Conservation (phyloP, 805 yeast genomes). For the Candida hungchunana region DNA sequence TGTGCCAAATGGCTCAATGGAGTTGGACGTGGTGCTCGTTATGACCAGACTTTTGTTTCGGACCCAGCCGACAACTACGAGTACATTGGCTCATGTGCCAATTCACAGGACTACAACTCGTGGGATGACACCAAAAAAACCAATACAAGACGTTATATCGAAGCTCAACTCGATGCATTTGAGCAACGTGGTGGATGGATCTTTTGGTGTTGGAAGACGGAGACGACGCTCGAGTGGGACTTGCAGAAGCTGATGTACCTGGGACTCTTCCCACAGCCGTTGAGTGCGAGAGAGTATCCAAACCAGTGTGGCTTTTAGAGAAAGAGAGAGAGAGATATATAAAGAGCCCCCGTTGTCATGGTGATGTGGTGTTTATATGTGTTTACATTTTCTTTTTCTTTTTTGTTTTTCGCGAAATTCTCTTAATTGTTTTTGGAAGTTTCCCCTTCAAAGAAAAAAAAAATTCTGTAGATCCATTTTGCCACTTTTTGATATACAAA, state of each 20-base stretch:
- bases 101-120: constrained; percentile 38
- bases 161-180: constrained; percentile 87
- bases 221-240: constrained; percentile 82
- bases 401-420: too few species aligned
- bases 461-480: too few species aligned
- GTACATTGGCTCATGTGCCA: constrained; percentile 60
- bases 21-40: constrained; percentile 77
- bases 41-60: constrained; percentile 50
- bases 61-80: constrained; percentile 32
- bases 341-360: too few species aligned
- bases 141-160: constrained; percentile 66
- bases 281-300: constrained; percentile 61
- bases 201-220: constrained; percentile 93
- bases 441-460: too few species aligned
- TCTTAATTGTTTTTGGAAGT: too few species aligned
- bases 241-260: constrained; percentile 51
- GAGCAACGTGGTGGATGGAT: constrained; percentile 82
- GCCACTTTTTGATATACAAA: too few species aligned
- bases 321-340: too few species aligned
- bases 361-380: too few species aligned
- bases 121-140: constrained; percentile 59
- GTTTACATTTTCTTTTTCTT: too few species aligned
- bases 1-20: constrained; percentile 90
- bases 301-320: constrained; percentile 49
- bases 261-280: constrained; percentile 78